A percentile compares a stretch with the other conserved stretches of the same genome.
Evolutionary conservation across 306 rosid genomes (phyloP).

Genomic region (Morella rubra): DNA sequence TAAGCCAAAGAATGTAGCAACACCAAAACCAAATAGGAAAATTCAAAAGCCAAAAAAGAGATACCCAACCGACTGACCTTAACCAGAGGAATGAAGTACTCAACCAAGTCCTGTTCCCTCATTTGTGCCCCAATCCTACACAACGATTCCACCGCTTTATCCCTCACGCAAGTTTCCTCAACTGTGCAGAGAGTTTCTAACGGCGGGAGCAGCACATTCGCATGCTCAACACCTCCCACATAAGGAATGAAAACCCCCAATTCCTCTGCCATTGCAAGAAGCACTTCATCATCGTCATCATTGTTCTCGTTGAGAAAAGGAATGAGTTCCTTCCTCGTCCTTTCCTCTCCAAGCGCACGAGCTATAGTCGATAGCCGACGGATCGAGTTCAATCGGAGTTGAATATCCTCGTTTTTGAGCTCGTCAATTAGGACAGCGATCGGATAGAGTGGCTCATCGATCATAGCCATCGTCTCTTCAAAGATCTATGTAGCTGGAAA

Average conservation of each 20-base stretch:
- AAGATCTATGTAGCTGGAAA: background rate
- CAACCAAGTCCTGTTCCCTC: constrained; percentile 89
- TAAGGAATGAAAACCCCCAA: constrained; percentile 91
- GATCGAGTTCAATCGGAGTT: constrained; percentile 86
- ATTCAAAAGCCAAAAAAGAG: background rate
- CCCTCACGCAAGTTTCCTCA: constrained; percentile 96
- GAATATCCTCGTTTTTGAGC: constrained; percentile 93
- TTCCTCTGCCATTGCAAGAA: constrained; percentile 97
- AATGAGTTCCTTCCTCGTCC: constrained; percentile 86
- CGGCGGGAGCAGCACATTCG: constrained; percentile 80
- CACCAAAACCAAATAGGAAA: background rate
- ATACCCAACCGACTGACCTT: constrained; percentile 56
- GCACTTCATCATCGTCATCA: constrained; percentile 96
- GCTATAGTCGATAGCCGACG: constrained; percentile 96
- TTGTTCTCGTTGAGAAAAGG: constrained; percentile 88
- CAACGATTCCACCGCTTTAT: constrained; percentile 87
- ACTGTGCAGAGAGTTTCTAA: constrained; percentile 88
- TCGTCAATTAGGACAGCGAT: constrained; percentile 94
- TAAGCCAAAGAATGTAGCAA: background rate
- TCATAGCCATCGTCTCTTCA: constrained; percentile 42
- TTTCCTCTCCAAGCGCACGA: constrained; percentile 96
- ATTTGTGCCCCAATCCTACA: constrained; percentile 95
- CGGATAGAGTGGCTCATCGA: constrained; percentile 91
- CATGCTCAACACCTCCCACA: constrained; percentile 97
- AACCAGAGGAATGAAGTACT: constrained; percentile 80